Conservation (phyloP, 1,139 yeast species). For the Kluyveromyces sp. region DNA sequence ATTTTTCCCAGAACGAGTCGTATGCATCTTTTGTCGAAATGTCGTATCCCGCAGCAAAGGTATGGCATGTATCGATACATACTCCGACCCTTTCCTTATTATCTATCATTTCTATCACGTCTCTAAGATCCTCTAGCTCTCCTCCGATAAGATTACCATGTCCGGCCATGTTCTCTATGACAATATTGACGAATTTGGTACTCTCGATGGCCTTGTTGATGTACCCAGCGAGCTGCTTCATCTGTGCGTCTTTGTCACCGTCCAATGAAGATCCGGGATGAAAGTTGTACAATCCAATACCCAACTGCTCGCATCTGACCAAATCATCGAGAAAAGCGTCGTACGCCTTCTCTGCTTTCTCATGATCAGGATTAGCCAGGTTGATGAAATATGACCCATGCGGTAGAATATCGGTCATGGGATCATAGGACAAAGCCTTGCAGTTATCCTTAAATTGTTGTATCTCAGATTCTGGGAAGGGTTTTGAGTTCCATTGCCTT, state of each 20-base stretch:
- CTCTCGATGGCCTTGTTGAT: constrained; percentile 70
- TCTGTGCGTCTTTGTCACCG: constrained; percentile 58
- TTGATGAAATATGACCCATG: constrained; percentile 94
- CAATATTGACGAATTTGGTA: constrained; percentile 75
- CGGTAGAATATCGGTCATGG: constrained; percentile 74
- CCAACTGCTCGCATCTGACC: constrained; percentile 74
- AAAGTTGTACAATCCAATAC: constrained; percentile 81
- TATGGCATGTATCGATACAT: constrained; percentile 91
- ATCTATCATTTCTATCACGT: constrained; percentile 68
- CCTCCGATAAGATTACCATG: constrained; percentile 90
- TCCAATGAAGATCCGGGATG: constrained; percentile 92
- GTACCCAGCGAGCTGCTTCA: constrained; percentile 63
- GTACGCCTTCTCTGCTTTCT: constrained; percentile 68
- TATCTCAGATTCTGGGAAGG: constrained; percentile 59
- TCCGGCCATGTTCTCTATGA: constrained; percentile 97
- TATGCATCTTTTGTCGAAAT: constrained; percentile 52
- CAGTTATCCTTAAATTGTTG: constrained; percentile 58
- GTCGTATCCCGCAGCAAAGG: constrained; percentile 96
- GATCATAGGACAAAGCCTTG: constrained; percentile 55
- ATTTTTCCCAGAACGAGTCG: constrained; percentile 62
- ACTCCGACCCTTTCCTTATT: constrained; percentile 83
- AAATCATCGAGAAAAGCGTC: constrained; percentile 83
- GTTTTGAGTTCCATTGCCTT: constrained; percentile 84
- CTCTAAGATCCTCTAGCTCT: constrained; percentile 62
- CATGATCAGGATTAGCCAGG: constrained; percentile 81